A percentile compares a stretch with the other conserved stretches of the same genome.
Evolutionary conservation across 108 stramenopile genomes (phyloP).

Genomic region (Aurantiochytrium sp.): DNA sequence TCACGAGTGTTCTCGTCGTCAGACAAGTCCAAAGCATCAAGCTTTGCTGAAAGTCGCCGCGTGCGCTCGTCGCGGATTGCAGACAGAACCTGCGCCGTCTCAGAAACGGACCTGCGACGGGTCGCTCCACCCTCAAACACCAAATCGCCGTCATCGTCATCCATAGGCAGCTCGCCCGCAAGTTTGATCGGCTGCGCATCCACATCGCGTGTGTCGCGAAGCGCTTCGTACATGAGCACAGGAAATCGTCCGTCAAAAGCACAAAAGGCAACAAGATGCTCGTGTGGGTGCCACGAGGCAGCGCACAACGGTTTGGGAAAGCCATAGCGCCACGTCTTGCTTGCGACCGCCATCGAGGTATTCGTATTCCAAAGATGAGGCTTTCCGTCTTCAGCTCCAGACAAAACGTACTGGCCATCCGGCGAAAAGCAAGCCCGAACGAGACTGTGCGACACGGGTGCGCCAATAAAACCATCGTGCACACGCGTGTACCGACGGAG

Average conservation of each 20-base stretch:
- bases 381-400: not conserved
- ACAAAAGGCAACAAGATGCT: not conserved
- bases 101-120: not conserved
- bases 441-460: not conserved
- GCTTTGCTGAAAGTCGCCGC: not conserved
- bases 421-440: not conserved
- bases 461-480: slow-evolving; percentile 4
- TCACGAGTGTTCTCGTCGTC: not conserved
- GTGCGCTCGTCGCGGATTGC: not conserved
- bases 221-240: not conserved
- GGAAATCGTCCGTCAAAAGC: not conserved
- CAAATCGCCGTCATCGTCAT: not conserved
- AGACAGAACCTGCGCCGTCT: not conserved
- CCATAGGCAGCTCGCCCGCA: not conserved
- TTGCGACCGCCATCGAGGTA: not conserved
- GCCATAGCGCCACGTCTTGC: not conserved
- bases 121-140: not conserved
- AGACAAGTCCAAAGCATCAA: not conserved
- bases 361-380: not conserved
- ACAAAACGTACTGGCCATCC: not conserved
- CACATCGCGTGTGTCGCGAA: not conserved
- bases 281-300: not conserved
- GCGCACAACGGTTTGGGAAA: not conserved
- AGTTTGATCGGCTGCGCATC: not conserved
- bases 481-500: not conserved